phyloP scores from a whole-genome alignment of 306 rosid species.

The Prunus persica region DNA sequence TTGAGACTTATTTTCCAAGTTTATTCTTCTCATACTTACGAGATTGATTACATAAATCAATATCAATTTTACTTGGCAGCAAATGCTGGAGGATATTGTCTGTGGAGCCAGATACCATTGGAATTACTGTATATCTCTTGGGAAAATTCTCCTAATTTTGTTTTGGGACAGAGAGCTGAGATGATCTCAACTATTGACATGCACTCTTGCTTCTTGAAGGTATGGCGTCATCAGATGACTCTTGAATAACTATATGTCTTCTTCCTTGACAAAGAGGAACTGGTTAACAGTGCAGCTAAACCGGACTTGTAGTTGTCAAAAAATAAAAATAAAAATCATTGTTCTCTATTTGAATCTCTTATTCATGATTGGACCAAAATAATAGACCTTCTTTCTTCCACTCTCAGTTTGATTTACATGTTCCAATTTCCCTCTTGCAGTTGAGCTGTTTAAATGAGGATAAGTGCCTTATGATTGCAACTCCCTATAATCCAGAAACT shows the following conservation, averaged over 20 bases:
- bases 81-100: slow-evolving; percentile 51
- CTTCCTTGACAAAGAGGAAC: slow-evolving; percentile 17
- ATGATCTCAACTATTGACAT: slow-evolving; percentile 44
- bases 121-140: slow-evolving; percentile 54
- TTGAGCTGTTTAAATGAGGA: slow-evolving; percentile 50
- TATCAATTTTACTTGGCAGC: slow-evolving; percentile 46
- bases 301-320: background rate
- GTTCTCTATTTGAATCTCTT: slow-evolving; percentile 6
- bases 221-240: slow-evolving; percentile 28
- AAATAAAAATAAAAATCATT: background rate
- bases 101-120: slow-evolving; percentile 62
- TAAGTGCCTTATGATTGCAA: slow-evolving; percentile 50
- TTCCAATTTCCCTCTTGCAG: slow-evolving; percentile 44
- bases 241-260: slow-evolving; percentile 11
- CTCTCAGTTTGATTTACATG: background rate
- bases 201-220: slow-evolving; percentile 70
- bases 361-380: slow-evolving; percentile 11
- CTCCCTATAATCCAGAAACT: slow-evolving; percentile 39
- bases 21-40: background rate
- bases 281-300: slow-evolving; percentile 17
- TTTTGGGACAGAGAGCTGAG: slow-evolving; percentile 63
- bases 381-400: background rate
- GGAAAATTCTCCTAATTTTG: slow-evolving; percentile 52
- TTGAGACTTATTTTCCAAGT: background rate
- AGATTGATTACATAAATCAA: slow-evolving; percentile 1